Base-by-base conservation (phyloP, 1,139 yeast genomes). In the Geotrichum cucujoidarum region DNA sequence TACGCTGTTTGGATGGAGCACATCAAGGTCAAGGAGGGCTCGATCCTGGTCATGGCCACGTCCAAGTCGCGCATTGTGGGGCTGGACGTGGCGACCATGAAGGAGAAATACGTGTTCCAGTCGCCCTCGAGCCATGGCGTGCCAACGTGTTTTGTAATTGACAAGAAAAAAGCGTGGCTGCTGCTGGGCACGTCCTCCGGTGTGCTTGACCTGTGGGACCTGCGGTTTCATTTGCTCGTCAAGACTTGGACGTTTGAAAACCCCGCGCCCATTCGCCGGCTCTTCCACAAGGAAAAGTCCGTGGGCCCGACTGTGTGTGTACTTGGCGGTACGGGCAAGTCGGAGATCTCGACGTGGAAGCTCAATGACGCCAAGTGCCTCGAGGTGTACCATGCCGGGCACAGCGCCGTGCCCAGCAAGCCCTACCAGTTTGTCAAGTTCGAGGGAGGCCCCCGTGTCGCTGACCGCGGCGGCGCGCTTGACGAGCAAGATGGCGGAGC, bases 131-230 rank as follows among this genome's bases (percentile, higher is more conserved):
- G 74, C 2, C 82, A 80, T 66, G 98, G 97, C 0, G 64, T 76
- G 2, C 75, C 83, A 0, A 76, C 80, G 0, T 67, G 82, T 20
- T 76, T 88, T 57, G 73, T 78, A 1, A 65, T 83, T n/a, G 85
- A 82, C 51, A 65, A 66, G 0, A 65, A 71, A 18, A 71, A 70
- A 39, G 63, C 68, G 6, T 87, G 96, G 90, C 58, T 85, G 3
- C 63, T 88, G 3, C 62, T 83, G 2, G 97, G 96, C 0, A 86
- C 97, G 0, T 70, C 77, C 1, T 75, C 74, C 40, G 97, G 97
- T 1, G 68, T 81, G 0, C 62, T 92, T 29, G 80, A 80, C 53
- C 64, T 92, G 18, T 89, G 96, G 95, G 97, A 90, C 64, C 57
- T 85, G 38, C 70, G 95, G 48, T 87, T 88, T 61, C 73, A 72